Conservation (phyloP, 1,284 basidiomycete genomes). For the Austropuccinia psidii region DNA sequence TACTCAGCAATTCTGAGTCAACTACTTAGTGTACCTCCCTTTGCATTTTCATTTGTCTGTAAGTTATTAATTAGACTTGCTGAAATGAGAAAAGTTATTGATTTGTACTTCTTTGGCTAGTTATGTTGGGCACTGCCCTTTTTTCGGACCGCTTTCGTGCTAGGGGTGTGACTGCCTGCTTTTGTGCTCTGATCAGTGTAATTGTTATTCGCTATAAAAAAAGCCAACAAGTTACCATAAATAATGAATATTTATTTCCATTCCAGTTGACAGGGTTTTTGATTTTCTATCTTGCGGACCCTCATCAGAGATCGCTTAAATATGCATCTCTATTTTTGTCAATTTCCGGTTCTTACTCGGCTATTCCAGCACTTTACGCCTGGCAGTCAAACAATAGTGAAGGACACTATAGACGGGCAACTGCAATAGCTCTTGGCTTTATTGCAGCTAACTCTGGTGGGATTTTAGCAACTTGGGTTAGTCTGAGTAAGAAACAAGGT, state of each 20-base stretch:
- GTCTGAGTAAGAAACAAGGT: too few species aligned
- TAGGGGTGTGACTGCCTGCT: conserved; percentile 23
- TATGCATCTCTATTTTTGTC: conserved; percentile 19
- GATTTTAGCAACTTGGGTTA: conserved; percentile 19
- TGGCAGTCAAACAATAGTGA: conserved; percentile 20
- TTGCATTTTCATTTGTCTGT: conserved; percentile 16
- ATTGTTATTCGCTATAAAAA: too few species aligned
- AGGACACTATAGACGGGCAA: not conserved
- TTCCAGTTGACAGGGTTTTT: conserved; percentile 7
- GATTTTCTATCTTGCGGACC: not conserved
- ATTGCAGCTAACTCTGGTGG: not conserved
- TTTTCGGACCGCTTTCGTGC: conserved; percentile 31
- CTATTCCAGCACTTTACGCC: not conserved
- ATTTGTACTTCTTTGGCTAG: not conserved
- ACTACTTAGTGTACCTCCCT: conserved; percentile 28
- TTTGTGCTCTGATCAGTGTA: conserved; percentile 7
- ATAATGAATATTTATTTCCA: not conserved
- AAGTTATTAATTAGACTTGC: not conserved
- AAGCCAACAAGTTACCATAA: not conserved
- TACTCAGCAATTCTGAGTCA: conserved; percentile 18
- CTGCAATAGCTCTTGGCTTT: not conserved
- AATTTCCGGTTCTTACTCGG: not conserved
- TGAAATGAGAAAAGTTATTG: not conserved
- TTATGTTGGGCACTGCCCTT: conserved; percentile 24
- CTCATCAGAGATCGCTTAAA: not conserved